Base-by-base conservation (phyloP, 495 filamentous ascomycete species). In the Hyaloscypha finlandica region DNA sequence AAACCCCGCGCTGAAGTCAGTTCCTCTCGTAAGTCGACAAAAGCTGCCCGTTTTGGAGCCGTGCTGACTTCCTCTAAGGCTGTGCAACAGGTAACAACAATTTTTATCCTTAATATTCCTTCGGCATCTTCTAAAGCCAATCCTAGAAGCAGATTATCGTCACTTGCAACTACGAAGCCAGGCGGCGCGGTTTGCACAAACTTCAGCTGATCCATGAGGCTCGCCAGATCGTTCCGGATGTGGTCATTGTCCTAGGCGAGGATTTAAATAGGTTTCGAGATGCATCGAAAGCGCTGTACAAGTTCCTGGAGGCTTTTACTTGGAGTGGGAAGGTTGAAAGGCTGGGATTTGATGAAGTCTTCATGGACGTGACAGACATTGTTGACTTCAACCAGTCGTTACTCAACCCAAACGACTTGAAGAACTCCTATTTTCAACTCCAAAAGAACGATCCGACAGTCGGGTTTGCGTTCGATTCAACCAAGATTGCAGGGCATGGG, bases 121-220 rank as follows among this genome's bases (percentile, higher is more conserved):
- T 20, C 25, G 31, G 4, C 29, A 22, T 31, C 42, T 31, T 45
- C 60, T 63, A 62, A 70, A 16, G 53, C 30, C 4, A 29, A 6
- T 25, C 42, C 29, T 25, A 87, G 74, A 97, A 97, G 78, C 89
- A 92, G 71, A 96, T 97, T 54, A 85, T 97, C 31, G 94, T 93
- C 53, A 98, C 94, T 5, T 97, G 93, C 83, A 97, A 98, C 78
- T 97, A 97, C 75, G 92, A 90, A 73, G 94, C 94, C 8, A 86
- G 94, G 6, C 74, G 75, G 22, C 80, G 87, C 39, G 94, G 94
- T 31, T 81, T 97, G 48, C 83, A 83, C 77, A 97, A 98, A 79
- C 81, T 97, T 33, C 90, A 93, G 77, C 81, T 91, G 45, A 90
- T 97, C 76, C 82, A 78, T 57, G 92, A 97, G 69, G 94, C 94